Percentiles rank a stretch among this genome's conserved stretches.
phyloP scores from a whole-genome alignment of 2,329 filamentous ascomycete species.

The Phoma herbarum region DNA sequence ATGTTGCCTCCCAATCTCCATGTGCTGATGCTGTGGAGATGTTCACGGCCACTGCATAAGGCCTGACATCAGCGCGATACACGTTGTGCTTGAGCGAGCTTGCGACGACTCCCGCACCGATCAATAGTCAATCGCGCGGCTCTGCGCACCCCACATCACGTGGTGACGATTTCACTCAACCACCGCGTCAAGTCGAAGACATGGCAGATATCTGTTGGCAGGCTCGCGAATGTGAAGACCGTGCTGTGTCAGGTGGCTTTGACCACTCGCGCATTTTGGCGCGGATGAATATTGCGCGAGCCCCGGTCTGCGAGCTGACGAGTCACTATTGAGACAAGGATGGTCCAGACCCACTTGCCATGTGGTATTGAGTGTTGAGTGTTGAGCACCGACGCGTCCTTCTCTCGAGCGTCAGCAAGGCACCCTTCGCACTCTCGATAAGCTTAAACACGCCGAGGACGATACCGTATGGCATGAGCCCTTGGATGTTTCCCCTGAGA shows the following conservation, averaged over 20 bases:
- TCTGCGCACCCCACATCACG: slow-evolving; percentile 13
- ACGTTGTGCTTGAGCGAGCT: slow-evolving; percentile 1
- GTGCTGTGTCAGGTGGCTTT: slow-evolving; percentile 7
- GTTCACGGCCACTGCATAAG: neutral
- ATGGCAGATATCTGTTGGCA: neutral
- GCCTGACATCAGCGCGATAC: slow-evolving; percentile 11
- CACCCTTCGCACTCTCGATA: slow-evolving; percentile 1
- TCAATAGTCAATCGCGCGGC: neutral
- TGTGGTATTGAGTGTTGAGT: slow-evolving; percentile 15
- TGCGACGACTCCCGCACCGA: slow-evolving; percentile 9
- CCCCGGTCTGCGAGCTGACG: slow-evolving; percentile 13
- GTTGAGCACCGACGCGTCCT: slow-evolving; percentile 16
- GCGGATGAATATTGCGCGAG: slow-evolving; percentile 2
- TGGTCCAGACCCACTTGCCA: slow-evolving; percentile 17
- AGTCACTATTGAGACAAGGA: slow-evolving; percentile 11
- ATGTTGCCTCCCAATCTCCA: neutral
- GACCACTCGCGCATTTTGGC: neutral
- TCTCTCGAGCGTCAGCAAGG: neutral
- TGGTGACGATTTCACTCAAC: neutral
- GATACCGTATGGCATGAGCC: neutral
- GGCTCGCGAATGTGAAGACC: neutral
- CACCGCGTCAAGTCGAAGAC: neutral
- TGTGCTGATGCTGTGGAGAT: neutral
- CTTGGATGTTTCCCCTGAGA: neutral
- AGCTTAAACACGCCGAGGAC: neutral